These are phyloP conservation scores for Cytospora leucostoma DNA, from an alignment of 2,329 filamentous ascomycete genomes.

Conservation along the genomic window DNA sequence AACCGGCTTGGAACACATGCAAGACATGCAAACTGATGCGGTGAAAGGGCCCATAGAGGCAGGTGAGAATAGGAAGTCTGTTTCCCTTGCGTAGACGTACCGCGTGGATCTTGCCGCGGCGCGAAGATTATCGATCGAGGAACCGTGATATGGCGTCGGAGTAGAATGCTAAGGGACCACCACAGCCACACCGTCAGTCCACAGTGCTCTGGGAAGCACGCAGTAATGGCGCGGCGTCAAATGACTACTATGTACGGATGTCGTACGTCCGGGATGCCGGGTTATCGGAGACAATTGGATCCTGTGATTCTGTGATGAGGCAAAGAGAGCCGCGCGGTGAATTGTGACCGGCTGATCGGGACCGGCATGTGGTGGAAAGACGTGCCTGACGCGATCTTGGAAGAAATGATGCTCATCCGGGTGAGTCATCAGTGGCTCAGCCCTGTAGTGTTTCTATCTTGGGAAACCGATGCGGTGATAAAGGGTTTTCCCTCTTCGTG, in stretches of 20 bases:
- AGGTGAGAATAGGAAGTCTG: background rate
- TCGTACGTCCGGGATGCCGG: background rate
- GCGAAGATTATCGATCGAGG: background rate
- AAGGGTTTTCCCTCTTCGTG: slow-evolving; percentile 11
- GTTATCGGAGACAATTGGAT: background rate
- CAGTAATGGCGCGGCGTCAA: background rate
- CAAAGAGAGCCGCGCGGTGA: slow-evolving; percentile 2
- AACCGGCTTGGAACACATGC: slow-evolving; percentile 20
- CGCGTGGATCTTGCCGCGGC: slow-evolving; percentile 5
- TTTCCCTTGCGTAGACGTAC: slow-evolving; percentile 1
- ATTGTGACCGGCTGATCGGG: background rate
- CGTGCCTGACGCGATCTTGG: background rate
- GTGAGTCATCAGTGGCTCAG: slow-evolving; percentile 9
- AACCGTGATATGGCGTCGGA: background rate
- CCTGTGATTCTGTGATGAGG: background rate
- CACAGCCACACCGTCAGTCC: background rate
- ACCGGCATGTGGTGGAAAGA: background rate
- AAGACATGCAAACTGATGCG: slow-evolving; percentile 16
- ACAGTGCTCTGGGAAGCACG: background rate
- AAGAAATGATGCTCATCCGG: background rate
- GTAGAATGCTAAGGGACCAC: background rate
- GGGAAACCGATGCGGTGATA: slow-evolving; percentile 12
- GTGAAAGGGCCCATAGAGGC: slow-evolving; percentile 4
- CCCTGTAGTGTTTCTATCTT: slow-evolving; percentile 26
- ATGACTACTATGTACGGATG: background rate